Percentiles rank a stretch among this genome's conserved stretches.
Evolutionary conservation across 2,329 filamentous ascomycete genomes (phyloP).

Genomic region (Cladosporium sp.): DNA sequence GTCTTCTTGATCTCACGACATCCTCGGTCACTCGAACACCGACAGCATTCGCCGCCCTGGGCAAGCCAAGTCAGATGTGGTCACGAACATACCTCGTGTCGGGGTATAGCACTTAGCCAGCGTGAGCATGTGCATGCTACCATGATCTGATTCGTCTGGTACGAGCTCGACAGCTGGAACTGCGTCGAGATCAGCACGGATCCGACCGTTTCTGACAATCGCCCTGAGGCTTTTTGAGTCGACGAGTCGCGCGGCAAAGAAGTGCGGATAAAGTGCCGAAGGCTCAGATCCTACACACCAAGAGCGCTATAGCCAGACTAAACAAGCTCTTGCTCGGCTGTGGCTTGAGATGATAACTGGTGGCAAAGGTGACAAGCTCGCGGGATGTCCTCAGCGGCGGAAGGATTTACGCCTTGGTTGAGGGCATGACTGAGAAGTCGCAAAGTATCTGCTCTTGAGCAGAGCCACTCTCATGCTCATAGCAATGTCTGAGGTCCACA

Average conservation of each 20-base stretch:
- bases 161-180: background rate
- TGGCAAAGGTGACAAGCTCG: conserved; percentile 1
- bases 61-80: conserved; percentile 1
- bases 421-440: background rate
- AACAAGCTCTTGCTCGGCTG: conserved; percentile 1
- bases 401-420: background rate
- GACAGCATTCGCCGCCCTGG: conserved; percentile 10
- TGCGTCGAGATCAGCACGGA: background rate
- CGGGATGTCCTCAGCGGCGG: conserved; percentile 3
- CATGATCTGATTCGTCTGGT: conserved; percentile 4
- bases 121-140: background rate
- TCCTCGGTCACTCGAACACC: conserved; percentile 8
- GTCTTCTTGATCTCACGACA: background rate
- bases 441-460: too few relatives aligned
- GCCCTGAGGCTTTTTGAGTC: background rate
- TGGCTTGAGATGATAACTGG: background rate
- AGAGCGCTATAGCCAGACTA: too few relatives aligned
- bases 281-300: background rate
- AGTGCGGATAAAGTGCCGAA: background rate
- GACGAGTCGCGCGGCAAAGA: conserved; percentile 1
- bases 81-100: background rate
- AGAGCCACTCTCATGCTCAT: background rate
- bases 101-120: background rate
- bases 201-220: background rate
- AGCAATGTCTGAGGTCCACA: too few relatives aligned